Conservation (phyloP, 2,329 filamentous ascomycete species). For the Albophoma yamanashiensis region DNA sequence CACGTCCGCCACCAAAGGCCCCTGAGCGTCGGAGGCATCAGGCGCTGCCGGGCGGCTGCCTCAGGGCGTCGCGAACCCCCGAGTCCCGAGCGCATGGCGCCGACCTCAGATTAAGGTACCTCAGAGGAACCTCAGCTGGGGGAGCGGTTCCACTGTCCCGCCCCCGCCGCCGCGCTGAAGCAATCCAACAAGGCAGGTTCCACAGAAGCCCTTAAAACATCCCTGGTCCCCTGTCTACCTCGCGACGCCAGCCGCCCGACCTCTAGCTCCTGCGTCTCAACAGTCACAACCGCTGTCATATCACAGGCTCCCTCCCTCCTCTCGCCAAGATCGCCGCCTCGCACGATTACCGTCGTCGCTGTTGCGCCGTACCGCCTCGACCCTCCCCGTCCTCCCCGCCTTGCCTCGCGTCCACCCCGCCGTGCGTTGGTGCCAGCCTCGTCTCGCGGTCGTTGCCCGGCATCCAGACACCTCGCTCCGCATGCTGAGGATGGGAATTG, state of each 20-base stretch:
- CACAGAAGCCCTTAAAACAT: background rate
- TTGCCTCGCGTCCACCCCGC: background rate
- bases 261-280: background rate
- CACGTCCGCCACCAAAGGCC: background rate
- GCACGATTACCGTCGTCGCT: background rate
- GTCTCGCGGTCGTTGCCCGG: background rate
- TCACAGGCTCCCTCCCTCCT: background rate
- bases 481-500: constrained; percentile 19
- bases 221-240: background rate
- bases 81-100: background rate
- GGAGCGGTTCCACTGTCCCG: background rate
- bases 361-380: background rate
- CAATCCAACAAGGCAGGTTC: background rate
- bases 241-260: background rate
- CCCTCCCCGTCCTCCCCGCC: background rate
- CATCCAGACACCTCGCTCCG: background rate
- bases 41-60: background rate
- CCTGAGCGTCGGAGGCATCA: background rate
- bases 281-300: background rate
- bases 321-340: background rate
- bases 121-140: too few relatives aligned
- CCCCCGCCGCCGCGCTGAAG: background rate
- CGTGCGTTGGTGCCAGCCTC: background rate
- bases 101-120: background rate
- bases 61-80: background rate